phyloP scores from a whole-genome alignment of 2,329 filamentous ascomycete species.

The Fusarium sacchari region DNA sequence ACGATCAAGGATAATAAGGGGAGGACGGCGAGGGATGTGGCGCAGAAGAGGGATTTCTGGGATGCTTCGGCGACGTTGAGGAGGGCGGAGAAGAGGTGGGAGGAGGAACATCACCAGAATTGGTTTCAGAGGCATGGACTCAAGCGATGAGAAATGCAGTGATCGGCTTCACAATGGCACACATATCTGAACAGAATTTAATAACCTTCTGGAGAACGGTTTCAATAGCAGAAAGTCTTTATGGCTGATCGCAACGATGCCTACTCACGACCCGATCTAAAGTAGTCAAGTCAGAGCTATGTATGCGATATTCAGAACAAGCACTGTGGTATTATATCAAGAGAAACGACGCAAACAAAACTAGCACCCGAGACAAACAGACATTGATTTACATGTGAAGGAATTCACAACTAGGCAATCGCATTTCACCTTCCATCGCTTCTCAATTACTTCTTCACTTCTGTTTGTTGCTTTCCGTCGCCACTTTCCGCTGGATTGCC shows the following conservation, averaged over 20 bases:
- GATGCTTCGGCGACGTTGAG: slow-evolving; percentile 47
- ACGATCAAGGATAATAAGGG: slow-evolving; percentile 42
- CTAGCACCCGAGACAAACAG: background rate
- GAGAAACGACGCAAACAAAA: background rate
- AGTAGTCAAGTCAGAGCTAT: background rate
- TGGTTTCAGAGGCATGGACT: slow-evolving; percentile 45
- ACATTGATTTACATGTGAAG: background rate
- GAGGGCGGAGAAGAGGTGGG: slow-evolving; percentile 49
- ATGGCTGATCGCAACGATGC: too few relatives aligned
- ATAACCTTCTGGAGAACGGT: too few relatives aligned
- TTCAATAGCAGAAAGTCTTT: too few relatives aligned
- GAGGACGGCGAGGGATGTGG: slow-evolving; percentile 45
- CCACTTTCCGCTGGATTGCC: background rate
- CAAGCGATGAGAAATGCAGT: background rate
- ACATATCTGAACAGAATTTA: too few relatives aligned
- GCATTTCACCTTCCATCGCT: accelerated
- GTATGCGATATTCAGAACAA: background rate
- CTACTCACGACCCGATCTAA: background rate
- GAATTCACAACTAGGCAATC: accelerated
- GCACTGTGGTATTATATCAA: background rate
- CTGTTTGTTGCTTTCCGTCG: background rate
- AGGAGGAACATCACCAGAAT: slow-evolving; percentile 44
- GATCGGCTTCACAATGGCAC: background rate
- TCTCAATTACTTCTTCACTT: background rate
- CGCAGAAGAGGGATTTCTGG: slow-evolving; percentile 47